Evolutionary conservation across 805 yeast genomes (phyloP).

Genomic region (Schwanniomyces sp.): DNA sequence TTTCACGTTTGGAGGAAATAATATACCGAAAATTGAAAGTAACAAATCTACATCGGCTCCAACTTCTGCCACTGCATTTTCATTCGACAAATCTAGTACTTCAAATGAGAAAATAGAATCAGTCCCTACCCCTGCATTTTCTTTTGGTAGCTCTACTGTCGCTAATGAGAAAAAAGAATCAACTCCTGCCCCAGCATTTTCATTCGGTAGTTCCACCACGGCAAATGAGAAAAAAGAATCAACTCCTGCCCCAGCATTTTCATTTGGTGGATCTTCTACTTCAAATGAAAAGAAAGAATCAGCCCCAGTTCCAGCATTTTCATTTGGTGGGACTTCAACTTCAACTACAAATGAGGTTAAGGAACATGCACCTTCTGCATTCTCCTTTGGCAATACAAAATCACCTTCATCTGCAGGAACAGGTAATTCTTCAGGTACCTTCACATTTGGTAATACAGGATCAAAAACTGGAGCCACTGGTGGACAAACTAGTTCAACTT

Average conservation of each 20-base stretch:
- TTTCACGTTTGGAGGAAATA: no score
- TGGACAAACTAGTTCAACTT: background rate
- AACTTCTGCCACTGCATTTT: no score
- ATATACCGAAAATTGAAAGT: no score
- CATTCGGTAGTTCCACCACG: constrained; percentile 8
- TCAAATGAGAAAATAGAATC: constrained; percentile 1
- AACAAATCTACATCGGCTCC: no score
- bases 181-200: constrained; percentile 9
- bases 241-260: constrained; percentile 9
- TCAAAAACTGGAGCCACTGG: background rate
- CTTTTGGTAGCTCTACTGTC: constrained; percentile 9
- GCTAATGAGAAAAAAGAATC: constrained; percentile 1
- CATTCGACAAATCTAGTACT: background rate
- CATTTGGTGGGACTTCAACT: constrained; percentile 3
- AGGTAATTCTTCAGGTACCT: constrained; percentile 2
- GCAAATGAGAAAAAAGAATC: background rate
- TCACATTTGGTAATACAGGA: constrained; percentile 7
- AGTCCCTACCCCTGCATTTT: constrained; percentile 9
- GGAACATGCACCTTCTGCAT: background rate
- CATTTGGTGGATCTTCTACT: constrained; percentile 11
- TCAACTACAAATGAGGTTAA: background rate
- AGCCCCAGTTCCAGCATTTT: background rate
- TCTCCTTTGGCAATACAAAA: constrained; percentile 5
- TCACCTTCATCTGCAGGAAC: background rate
- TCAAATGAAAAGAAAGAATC: background rate